Base-by-base conservation (phyloP, 2,329 filamentous ascomycete genomes). In the Aspergillus alliaceus region DNA sequence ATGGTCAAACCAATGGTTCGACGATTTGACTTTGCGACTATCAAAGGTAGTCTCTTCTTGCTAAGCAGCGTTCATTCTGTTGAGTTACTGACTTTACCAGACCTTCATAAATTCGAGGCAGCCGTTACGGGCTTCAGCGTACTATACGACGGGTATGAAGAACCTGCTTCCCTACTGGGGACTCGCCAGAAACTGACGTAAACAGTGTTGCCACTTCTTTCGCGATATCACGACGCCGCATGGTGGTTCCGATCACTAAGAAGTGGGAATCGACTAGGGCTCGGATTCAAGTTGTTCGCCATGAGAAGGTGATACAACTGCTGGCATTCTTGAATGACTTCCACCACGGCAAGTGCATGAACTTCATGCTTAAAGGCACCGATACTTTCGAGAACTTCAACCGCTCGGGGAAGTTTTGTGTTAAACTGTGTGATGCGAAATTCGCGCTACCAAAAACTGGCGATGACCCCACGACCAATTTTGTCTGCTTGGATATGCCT, bases 231-330 rank as follows among this genome's bases (percentile, higher is more conserved):
- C 86, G 92, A 29, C 86, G 90, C 49, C 85, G 90, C 63, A 95
- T 93, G 88, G 90, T 96, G 12, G 91, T 96, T 15, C 91, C 91
- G 0, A 93, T 96, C 63, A 90, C 96, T 78, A 96, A 96, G 77
- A 95, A 95, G 73, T 96, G 91, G 90, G 91, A 96, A 69, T 90
- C 92, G 2, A 86, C 82, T n/a, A 83, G 82, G 35, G 90, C 90
- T 8, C 86, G 93, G 34, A 80, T 96, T 7, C 92, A 96, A 71
- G 81, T 96, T 35, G 86, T 96, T 34, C 82, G 86, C 63, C 87
- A 89, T 62, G 90, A 92, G 60, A 90, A 86, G 67, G 84, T 89
- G 14, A 75, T 90, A 22, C 91, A 96, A 72, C 78, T 97, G 29
- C 77, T 96, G 22, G 91, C 88, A 3, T 97, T 96, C 76, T 95